Evolutionary conservation across 2,329 filamentous ascomycete species (phyloP), one percentile per base, ranked within the genome.

Genomic region (Exophiala mesophila): DNA sequence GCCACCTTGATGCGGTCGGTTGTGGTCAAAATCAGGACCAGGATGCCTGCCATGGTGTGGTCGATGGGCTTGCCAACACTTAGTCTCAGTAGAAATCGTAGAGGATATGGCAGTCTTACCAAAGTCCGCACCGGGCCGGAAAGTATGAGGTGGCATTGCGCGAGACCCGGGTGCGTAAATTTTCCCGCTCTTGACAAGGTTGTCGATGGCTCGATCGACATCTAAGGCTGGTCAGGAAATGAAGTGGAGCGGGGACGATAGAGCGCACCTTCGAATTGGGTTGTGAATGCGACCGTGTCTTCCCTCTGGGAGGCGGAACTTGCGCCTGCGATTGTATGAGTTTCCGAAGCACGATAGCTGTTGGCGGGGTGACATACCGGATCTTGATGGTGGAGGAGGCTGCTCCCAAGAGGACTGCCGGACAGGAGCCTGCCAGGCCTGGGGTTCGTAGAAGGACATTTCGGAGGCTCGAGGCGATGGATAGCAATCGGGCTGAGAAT

Each of bases 181-280:
- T 74, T 97, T 97, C 60, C 89, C 89, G 65, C 89, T 95, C 77
- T 97, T 97, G 60, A 90, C 78, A 48, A 98, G 78, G 66, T 97
- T 97, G 61, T 97, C 92, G 60, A 90, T 82, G 56, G 90, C 90
- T 63, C 90, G 84, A 55, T 97, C 92, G 58, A 98, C 88, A 78
- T 98, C 92, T 95, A 61, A 37, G 21, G 54, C 33, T 42, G 30
- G 54, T 65, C 49, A 66, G 57, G 18, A 18, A 36, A 17, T 24
- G 24, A 41, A 19, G 35, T 30, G 29, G 29, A 17, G 21, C 33
- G 3, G 20, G 26, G 24, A 23, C 8, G 21, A 38, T 37, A 17
- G 13, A 18, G 38, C 46, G 28, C 83, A 92, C 86, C 86, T 71
- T 94, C 88, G 65, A 94, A 83, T 68, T 95, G 88, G 63, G 85